phyloP scores from a whole-genome alignment of 768 basidiomycete genomes.

The Boletus tomentosulus region DNA sequence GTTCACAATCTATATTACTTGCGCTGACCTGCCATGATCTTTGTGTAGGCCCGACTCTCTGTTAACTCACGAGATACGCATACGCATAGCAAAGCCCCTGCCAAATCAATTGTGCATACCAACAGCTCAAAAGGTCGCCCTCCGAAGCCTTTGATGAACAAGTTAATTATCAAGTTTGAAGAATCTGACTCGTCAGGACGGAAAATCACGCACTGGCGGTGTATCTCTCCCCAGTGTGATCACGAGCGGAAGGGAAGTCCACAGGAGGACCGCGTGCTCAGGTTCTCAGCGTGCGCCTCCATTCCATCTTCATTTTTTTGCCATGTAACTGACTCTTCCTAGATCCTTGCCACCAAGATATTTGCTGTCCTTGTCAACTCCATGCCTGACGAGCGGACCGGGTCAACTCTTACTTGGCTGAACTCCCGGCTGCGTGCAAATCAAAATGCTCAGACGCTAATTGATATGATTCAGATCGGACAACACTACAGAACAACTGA shows the following conservation, averaged over 20 bases:
- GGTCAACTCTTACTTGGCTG: background rate
- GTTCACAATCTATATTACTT: no score
- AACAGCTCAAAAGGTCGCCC: no score
- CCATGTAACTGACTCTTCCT: no score
- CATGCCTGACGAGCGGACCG: background rate
- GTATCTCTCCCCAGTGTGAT: background rate
- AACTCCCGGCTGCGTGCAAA: background rate
- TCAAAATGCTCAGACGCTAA: background rate
- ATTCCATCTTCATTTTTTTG: no score
- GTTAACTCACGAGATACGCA: no score
- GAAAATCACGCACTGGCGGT: background rate
- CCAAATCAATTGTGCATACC: no score
- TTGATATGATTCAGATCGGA: background rate
- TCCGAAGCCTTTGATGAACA: background rate
- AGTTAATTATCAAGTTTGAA: background rate
- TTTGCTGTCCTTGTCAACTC: background rate
- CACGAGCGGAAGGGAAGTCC: background rate
- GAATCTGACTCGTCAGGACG: no score
- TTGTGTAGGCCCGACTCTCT: no score
- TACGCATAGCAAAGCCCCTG: no score
- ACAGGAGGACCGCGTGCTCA: background rate
- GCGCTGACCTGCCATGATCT: no score
- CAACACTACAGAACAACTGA: no score
- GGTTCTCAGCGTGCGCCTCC: no score
- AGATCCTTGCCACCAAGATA: background rate